These are phyloP conservation scores for Curvularia spicifera DNA, from an alignment of 2,329 filamentous ascomycete genomes.

Conservation along the genomic window DNA sequence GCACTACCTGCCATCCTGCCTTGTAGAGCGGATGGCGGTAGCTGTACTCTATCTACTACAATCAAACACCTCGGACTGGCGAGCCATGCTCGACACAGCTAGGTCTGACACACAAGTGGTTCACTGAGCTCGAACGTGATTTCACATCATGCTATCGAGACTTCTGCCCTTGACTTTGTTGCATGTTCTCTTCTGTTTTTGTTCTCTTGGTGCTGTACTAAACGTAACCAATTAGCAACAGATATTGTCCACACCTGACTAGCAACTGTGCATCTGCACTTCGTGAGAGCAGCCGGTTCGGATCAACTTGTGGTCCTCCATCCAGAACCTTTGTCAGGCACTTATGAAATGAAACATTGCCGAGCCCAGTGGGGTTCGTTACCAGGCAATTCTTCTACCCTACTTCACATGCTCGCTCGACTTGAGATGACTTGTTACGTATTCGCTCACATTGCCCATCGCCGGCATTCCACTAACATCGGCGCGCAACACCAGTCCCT, in stretches of 20 bases:
- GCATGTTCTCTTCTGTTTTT: constrained; percentile 13
- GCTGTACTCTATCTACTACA: constrained; percentile 47
- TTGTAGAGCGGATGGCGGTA: constrained; percentile 46
- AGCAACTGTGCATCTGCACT: constrained; percentile 9
- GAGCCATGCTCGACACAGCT: constrained; percentile 32
- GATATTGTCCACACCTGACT: constrained; percentile 12
- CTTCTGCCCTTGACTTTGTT: constrained; percentile 37
- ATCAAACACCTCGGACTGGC: constrained; percentile 33
- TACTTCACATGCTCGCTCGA: constrained; percentile 28
- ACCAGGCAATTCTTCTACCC: constrained; percentile 30
- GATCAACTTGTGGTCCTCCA: constrained; percentile 28
- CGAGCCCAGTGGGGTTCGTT: constrained; percentile 28
- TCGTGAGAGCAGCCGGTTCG: constrained; percentile 35
- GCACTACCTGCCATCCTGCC: constrained; percentile 47
- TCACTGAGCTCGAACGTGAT: constrained; percentile 49
- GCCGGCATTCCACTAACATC: constrained; percentile 23
- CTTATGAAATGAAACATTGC: constrained; percentile 31
- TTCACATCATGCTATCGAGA: constrained; percentile 49
- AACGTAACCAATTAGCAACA: constrained; percentile 25
- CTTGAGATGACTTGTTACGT: constrained; percentile 19
- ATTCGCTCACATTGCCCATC: constrained; percentile 16
- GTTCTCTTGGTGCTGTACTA: constrained; percentile 27
- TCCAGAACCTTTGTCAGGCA: constrained; percentile 31
- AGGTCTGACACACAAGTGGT: constrained; percentile 45
- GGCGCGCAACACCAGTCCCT: constrained; percentile 35